Evolutionary conservation across 768 basidiomycete species (phyloP).

Genomic region (Amyloporia xantha): DNA sequence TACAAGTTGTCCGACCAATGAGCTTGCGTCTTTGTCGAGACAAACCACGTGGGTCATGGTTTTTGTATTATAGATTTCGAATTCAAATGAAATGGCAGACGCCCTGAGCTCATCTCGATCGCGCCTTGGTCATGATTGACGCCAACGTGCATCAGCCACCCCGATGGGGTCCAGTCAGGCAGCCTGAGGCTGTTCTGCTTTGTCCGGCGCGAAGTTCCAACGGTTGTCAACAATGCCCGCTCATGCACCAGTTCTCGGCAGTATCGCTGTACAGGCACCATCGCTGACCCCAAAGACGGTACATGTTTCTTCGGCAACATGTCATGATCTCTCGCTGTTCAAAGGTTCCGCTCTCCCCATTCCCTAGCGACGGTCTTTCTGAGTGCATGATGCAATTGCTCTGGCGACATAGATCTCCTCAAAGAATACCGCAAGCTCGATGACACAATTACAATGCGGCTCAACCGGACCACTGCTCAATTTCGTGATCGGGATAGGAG

Average conservation of each 20-base stretch:
- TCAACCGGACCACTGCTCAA: conserved; percentile 73
- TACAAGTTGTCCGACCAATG: no score
- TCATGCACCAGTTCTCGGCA: conserved; percentile 49
- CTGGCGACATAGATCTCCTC: conserved; percentile 53
- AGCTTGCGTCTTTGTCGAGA: no score
- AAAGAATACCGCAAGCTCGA: conserved; percentile 77
- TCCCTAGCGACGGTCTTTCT: conserved; percentile 3
- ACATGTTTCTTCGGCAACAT: conserved; percentile 69
- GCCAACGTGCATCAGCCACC: no score
- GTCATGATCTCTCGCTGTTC: conserved; percentile 69
- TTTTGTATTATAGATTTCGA: no score
- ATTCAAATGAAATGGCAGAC: no score
- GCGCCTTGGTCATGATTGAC: neutral
- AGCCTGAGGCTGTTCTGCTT: neutral
- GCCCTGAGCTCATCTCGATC: no score
- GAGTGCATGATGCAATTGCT: neutral
- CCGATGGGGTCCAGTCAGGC: neutral
- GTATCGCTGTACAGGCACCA: conserved; percentile 63
- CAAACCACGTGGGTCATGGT: no score
- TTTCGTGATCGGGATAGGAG: conserved; percentile 66
- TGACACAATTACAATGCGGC: conserved; percentile 71
- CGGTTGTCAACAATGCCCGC: conserved; percentile 28
- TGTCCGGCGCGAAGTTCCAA: neutral
- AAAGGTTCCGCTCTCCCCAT: conserved; percentile 43
- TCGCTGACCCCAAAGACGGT: conserved; percentile 52